Evolutionary conservation across 202 grass and related monocot species (phyloP), one percentile per base, ranked within the genome.

Genomic region (Digitaria exilis): DNA sequence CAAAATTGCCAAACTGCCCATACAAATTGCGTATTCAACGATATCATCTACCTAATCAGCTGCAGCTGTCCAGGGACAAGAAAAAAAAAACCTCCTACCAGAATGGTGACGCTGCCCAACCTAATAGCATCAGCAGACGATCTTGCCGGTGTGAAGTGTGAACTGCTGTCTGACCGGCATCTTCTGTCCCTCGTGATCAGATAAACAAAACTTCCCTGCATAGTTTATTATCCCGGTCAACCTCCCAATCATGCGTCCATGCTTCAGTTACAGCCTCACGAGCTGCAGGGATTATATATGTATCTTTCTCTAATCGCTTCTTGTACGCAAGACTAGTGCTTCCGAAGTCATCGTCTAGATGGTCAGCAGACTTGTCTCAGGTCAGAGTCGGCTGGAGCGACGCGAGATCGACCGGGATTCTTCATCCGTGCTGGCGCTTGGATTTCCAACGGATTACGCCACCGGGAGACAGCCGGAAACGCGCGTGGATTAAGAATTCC

Each of bases 361-460:
- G 5, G 28, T 2, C 17, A 12, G 13, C 6, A 9, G 56, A 16
- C 39, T 82, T 59, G 31, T 42, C 78, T 75, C 50, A 18, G 14
- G 54, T 2, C n/a, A 28, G 24, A 69, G 52, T 70, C 34, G 76
- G 82, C 43, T 58, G n/a, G n/a, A n/a, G n/a, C n/a, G n/a, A n/a
- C n/a, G n/a, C n/a, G 63, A 67, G 76, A 70, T 42, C 18, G 79
- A 60, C 6, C 30, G 2, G 76, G 82, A 32, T 10, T 84, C 17
- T 29, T 8, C 9, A 18, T 51, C 76, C 60, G 57, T 48, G 70
- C 56, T 41, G 15, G 28, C 41, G 42, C 28, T 48, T 41, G 31
- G 61, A 16, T 80, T 62, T 45, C 75, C 71, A 59, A 11, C 45
- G 64, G 82, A 70, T 89, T 81, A 85, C 87, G 87, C 82, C 35